phyloP scores from a whole-genome alignment of 2,329 filamentous ascomycete genomes.

The Dactylella cylindrospora region DNA sequence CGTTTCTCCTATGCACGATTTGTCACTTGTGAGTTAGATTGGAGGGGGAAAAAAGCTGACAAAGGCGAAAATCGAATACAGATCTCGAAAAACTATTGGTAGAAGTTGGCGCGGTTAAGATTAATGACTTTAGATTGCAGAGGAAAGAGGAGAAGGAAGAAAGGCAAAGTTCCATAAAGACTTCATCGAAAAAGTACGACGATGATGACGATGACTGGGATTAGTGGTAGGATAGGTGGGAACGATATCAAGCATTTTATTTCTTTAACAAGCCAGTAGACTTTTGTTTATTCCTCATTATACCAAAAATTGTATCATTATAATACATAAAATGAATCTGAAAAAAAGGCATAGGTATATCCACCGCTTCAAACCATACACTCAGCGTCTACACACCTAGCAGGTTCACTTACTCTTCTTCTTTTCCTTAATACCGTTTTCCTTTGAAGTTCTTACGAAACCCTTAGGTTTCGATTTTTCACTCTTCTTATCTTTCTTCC shows the following conservation, averaged over 20 bases:
- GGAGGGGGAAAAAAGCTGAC: not conserved
- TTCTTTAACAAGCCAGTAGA: too few species aligned
- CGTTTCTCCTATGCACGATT: not conserved
- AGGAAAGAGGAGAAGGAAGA: constrained; percentile 62
- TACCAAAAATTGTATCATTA: constrained; percentile 2
- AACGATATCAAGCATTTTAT: too few species aligned
- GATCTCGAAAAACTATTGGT: constrained; percentile 81
- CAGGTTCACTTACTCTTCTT: not conserved
- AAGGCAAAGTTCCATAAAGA: constrained; percentile 58
- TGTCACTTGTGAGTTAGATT: not conserved
- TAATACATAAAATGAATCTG: not conserved
- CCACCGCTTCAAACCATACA: too few species aligned
- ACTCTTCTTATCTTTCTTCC: not conserved
- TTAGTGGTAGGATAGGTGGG: too few species aligned
- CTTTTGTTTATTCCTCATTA: too few species aligned
- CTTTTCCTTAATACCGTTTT: not conserved
- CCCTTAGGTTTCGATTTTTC: not conserved
- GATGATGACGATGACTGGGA: constrained; percentile 62
- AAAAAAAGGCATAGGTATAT: not conserved
- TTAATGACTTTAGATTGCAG: constrained; percentile 75
- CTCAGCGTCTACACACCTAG: too few species aligned
- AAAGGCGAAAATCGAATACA: constrained; percentile 28
- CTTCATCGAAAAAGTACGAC: constrained; percentile 50
- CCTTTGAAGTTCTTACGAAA: not conserved
- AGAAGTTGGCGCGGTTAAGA: constrained; percentile 75